Evolutionary conservation across 441 rosid genomes (phyloP).

Genomic region (Populus hybrid): DNA sequence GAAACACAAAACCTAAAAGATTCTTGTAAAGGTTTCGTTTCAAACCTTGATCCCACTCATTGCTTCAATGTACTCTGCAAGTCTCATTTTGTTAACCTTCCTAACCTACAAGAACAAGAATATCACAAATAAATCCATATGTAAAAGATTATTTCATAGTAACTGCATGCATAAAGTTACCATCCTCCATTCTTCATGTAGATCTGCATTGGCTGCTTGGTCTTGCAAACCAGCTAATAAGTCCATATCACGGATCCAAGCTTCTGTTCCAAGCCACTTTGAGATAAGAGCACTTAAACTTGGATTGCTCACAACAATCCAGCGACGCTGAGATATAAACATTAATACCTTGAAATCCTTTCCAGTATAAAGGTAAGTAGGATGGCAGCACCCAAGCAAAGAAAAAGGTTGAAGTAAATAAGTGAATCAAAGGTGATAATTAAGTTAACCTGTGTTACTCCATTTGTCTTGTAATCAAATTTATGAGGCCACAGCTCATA

Average conservation of each 20-base stretch:
- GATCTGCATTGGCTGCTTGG: conserved; percentile 31
- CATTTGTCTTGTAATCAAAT: conserved; percentile 32
- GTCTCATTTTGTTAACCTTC: conserved; percentile 51
- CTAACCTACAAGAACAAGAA: conserved; percentile 34
- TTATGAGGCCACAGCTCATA: conserved; percentile 37
- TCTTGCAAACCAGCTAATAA: conserved; percentile 49
- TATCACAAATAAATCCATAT: conserved; percentile 1
- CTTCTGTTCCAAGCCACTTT: conserved; percentile 35
- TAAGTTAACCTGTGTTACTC: conserved; percentile 27
- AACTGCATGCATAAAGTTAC: conserved; percentile 27
- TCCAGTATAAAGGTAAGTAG: background rate
- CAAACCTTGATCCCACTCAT: conserved; percentile 52
- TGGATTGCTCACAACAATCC: conserved; percentile 37
- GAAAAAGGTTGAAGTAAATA: background rate
- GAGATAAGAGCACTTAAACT: conserved; percentile 29
- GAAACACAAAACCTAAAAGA: background rate
- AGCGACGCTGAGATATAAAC: conserved; percentile 28
- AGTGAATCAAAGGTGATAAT: background rate
- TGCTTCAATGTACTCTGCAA: conserved; percentile 59
- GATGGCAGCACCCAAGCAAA: too few relatives aligned
- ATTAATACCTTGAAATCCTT: conserved; percentile 8
- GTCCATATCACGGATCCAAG: conserved; percentile 41
- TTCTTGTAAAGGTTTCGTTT: conserved; percentile 7
- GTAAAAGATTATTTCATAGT: conserved; percentile 6
- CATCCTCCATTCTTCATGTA: conserved; percentile 48